Base-by-base conservation (phyloP, 495 filamentous ascomycete species). In the Lasiosphaeria miniovina region DNA sequence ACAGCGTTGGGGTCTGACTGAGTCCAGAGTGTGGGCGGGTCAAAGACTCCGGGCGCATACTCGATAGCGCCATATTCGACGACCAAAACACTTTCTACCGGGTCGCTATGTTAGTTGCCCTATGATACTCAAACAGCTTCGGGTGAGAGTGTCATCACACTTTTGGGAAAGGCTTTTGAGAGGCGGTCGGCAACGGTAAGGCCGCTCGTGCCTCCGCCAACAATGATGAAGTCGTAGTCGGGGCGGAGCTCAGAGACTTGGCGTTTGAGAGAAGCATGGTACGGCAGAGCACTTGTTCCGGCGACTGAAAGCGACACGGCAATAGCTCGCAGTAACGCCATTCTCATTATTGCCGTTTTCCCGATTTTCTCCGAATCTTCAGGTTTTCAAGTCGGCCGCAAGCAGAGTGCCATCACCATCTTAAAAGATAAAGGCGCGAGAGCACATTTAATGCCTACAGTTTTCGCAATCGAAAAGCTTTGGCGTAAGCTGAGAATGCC, bases 101-200 rank as follows among this genome's bases (percentile, higher is more conserved):
- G 11, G 15, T 4, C 41, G 3, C 11, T 45, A 10, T 6, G 41
- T 40, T 11, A 45, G 49, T 36, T 60, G 55, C 7, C 55, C 54
- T 6, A 57, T 46, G 0, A 54, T 54, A 24, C n/a, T n/a, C n/a
- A 24, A 38, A 32, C 54, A 57, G n/a, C 11, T 38, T 54, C 58
- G 61, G 33, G 31, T 14, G n/a, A 53, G 54, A 11, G 62, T 49
- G 14, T 17, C 3, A 34, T 49, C 64, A 14, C 11, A 66, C 64
- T 64, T 3, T 58, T 12, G 4, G 65, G 61, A 49, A 67, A 66
- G 35, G 60, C 61, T 52, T 65, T 54, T 0, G 65, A 58, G 12
- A 79, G 70, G 4, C 75, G 68, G 36, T 68, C 69, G 8, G 76
- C 75, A 8, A 79, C 66, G 3, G 74, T 71, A 52, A 77, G 60